Evolutionary conservation across 2,329 filamentous ascomycete genomes (phyloP).

Genomic region (Malbranchea zuffiana): DNA sequence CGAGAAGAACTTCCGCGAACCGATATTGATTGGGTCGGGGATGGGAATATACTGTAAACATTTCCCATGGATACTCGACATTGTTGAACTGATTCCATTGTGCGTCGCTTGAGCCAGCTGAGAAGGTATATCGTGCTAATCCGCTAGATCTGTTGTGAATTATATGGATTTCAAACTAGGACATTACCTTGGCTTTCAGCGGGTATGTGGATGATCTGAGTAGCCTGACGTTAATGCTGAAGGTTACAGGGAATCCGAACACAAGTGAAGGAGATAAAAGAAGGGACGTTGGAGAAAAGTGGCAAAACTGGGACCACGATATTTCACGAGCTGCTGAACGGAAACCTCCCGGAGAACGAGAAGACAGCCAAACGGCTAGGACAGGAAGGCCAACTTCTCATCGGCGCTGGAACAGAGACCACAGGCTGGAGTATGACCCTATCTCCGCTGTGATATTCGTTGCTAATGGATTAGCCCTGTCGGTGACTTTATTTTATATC

Average conservation of each 20-base stretch:
- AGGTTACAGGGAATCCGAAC: neutral
- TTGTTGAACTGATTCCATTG: constrained; percentile 5
- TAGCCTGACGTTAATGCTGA: neutral
- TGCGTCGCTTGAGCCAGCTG: neutral
- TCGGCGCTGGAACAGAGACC: constrained; percentile 28
- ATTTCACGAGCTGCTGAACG: constrained; percentile 23
- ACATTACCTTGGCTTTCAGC: constrained; percentile 3
- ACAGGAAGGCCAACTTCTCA: constrained; percentile 24
- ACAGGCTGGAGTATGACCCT: constrained; percentile 16
- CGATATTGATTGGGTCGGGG: neutral
- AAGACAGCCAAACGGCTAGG: constrained; percentile 24
- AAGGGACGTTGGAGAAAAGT: neutral
- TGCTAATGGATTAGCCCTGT: constrained; percentile 1
- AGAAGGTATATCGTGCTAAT: no score
- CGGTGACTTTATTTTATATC: constrained; percentile 5
- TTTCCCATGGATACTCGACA: constrained; percentile 2
- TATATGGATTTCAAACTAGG: neutral
- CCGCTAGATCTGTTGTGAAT: neutral
- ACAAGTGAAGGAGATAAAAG: constrained; percentile 3
- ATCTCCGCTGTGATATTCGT: constrained; percentile 10
- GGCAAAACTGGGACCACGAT: constrained; percentile 18
- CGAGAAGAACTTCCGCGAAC: constrained; percentile 17
- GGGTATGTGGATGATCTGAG: neutral
- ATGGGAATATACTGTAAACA: constrained; percentile 4
- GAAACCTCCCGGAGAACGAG: constrained; percentile 28